phyloP scores from a whole-genome alignment of 2,329 filamentous ascomycete genomes.

The Alternaria panax region DNA sequence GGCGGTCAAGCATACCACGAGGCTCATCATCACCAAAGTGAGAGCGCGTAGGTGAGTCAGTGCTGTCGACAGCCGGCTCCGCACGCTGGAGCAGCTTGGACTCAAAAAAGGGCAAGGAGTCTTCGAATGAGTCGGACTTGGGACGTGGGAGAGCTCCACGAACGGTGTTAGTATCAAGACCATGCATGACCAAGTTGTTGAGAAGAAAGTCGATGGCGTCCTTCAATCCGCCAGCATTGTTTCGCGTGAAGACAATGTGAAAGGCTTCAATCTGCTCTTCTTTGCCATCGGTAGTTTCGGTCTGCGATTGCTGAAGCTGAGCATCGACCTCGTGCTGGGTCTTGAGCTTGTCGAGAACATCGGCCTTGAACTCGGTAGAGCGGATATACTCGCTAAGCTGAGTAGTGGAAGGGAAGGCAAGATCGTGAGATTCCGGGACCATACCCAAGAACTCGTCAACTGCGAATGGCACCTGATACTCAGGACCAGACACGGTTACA shows the following conservation, averaged over 20 bases:
- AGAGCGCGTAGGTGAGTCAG: conserved; percentile 87
- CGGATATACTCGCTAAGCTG: conserved; percentile 83
- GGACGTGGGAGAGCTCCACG: conserved; percentile 97
- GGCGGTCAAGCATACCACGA: conserved; percentile 81
- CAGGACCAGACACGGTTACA: conserved; percentile 92
- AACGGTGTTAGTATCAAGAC: conserved; percentile 82
- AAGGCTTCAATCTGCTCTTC: conserved; percentile 56
- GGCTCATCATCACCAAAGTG: conserved; percentile 86
- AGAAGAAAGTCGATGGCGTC: conserved; percentile 96
- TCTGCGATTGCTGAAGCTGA: conserved; percentile 66
- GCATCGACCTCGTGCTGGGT: conserved; percentile 91
- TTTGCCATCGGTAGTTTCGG: conserved; percentile 51
- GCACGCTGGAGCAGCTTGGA: conserved; percentile 96
- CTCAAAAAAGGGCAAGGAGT: conserved; percentile 95
- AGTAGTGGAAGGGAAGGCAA: conserved; percentile 78
- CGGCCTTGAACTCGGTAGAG: conserved; percentile 79
- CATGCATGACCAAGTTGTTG: conserved; percentile 81
- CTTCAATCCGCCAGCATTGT: conserved; percentile 93
- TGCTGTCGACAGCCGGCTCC: conserved; percentile 74
- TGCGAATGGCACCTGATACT: conserved; percentile 97
- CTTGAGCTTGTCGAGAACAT: conserved; percentile 84
- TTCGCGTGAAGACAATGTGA: conserved; percentile 78
- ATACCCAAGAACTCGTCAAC: conserved; percentile 97
- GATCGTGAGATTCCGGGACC: conserved; percentile 95
- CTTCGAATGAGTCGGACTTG: conserved; percentile 98